phyloP scores from a whole-genome alignment of 192 early-diverging fungal genomes.

The Entomortierella parvispora region DNA sequence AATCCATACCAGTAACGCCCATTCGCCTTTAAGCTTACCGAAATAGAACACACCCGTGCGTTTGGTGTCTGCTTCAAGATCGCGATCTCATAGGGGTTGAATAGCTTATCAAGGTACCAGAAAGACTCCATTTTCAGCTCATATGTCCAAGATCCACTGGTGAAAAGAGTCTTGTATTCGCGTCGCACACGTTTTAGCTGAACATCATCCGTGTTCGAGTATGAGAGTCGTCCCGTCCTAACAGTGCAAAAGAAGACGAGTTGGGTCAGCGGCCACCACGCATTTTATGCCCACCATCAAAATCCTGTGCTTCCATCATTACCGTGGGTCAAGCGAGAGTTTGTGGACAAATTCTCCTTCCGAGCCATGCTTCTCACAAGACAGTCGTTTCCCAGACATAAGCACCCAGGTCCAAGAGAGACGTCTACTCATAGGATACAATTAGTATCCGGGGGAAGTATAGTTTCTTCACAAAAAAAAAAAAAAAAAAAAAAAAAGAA shows the following conservation, averaged over 20 bases:
- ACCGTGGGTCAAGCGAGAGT: slow-evolving; percentile 9
- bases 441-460: neutral
- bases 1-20: neutral
- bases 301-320: slow-evolving; percentile 16
- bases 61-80: slow-evolving; percentile 4
- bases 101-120: slow-evolving; percentile 14
- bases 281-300: neutral
- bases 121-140: slow-evolving; percentile 28
- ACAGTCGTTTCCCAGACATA: slow-evolving; percentile 14
- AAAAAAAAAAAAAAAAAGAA: neutral
- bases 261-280: no score
- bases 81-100: slow-evolving; percentile 9
- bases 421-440: slow-evolving; percentile 3
- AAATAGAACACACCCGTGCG: slow-evolving; percentile 19
- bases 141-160: slow-evolving; percentile 17
- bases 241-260: slow-evolving; percentile 1
- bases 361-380: slow-evolving; percentile 20
- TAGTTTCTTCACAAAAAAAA: neutral
- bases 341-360: slow-evolving; percentile 31
- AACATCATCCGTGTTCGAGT: slow-evolving; percentile 17
- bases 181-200: slow-evolving; percentile 21
- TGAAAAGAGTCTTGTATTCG: slow-evolving; percentile 19
- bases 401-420: slow-evolving; percentile 42
- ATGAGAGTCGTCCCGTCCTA: slow-evolving; percentile 8
- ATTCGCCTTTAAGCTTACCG: slow-evolving; percentile 14